A percentile compares a stretch with the other conserved stretches of the same genome.
Evolutionary conservation across 1,139 yeast species (phyloP).

Genomic region (Hyphopichia wangnamkhiaoensis): DNA sequence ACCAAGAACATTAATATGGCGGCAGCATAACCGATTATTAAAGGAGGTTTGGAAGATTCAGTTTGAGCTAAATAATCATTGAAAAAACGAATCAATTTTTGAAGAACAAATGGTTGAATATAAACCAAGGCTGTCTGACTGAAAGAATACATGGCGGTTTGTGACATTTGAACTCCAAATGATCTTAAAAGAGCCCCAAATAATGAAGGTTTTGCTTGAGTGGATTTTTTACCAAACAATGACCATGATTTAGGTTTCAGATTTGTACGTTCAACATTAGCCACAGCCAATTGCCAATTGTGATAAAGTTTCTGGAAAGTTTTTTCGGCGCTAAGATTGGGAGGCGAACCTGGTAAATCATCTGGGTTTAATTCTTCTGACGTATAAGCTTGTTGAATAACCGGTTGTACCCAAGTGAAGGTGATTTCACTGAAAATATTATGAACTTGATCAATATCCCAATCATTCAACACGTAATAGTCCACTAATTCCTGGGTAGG

Average conservation of each 20-base stretch:
- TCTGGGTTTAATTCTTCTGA: constrained; percentile 21
- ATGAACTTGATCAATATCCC: constrained; percentile 22
- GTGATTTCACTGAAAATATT: constrained; percentile 22
- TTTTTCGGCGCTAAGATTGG: constrained; percentile 4
- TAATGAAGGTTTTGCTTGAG: constrained; percentile 17
- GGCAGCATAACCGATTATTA: constrained; percentile 22
- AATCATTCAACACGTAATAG: constrained; percentile 33
- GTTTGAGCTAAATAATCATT: constrained; percentile 6
- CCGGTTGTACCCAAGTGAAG: constrained; percentile 26
- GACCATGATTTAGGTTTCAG: background rate
- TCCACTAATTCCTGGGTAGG: constrained; percentile 49
- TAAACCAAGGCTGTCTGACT: constrained; percentile 14
- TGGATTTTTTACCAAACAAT: constrained; percentile 1
- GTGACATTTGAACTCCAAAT: constrained; percentile 10
- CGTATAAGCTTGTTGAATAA: constrained; percentile 21
- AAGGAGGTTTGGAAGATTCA: constrained; percentile 17
- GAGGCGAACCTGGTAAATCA: constrained; percentile 19
- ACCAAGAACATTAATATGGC: constrained; percentile 19
- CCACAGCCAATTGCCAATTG: constrained; percentile 5
- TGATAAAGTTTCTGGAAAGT: constrained; percentile 4
- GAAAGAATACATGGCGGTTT: constrained; percentile 11
- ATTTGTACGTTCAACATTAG: constrained; percentile 3
- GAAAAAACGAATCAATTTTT: constrained; percentile 22
- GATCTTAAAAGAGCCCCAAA: constrained; percentile 15
- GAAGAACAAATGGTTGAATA: constrained; percentile 24